Evolutionary conservation across 2,329 filamentous ascomycete species (phyloP), one percentile per base, ranked within the genome.

Genomic region (Chalara sp.): DNA sequence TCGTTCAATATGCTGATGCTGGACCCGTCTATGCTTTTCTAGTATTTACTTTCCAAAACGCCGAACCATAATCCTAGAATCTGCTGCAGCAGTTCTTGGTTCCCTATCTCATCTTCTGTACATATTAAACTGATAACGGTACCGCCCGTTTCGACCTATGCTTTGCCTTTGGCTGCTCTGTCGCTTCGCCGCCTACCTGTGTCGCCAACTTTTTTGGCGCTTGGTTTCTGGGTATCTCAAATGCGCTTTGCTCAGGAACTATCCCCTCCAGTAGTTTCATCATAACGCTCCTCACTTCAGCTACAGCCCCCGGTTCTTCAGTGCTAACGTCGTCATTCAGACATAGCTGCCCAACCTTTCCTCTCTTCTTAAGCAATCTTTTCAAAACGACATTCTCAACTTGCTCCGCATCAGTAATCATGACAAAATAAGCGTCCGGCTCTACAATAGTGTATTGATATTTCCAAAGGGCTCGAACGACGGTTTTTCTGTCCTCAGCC

Each of bases 321-420:
- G 66, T 68, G 49, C 66, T 65, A 3, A 72, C 69, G 60, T 72
- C 70, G 58, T 72, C 70, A 50, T 72, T 72, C 28, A 72, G 58
- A 48, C 70, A 73, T 35, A 70, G 66, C 53, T 72, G 70, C 1
- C 68, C 68, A 0, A 57, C 60, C 48, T 66, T 65, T 47, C 65
- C 67, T 29, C 61, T 60, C 21, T 47, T 47, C 28, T 65, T 63
- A 40, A 69, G 62, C 32, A 66, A 63, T 11, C 67, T 61, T 32
- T 70, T 67, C 6, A 72, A 58, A 6, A 71, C 55, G 13, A 66
- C 61, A 13, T 63, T 64, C 53, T 69, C 62, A 1, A 67, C 68
- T 52, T 72, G 68, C 55, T 72, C 69, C 2, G 70, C 68, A 58
- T 72, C 71, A 31, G 68, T 72, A 47, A 73, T 59, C 70, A 72